Evolutionary conservation across 225 moss, liverwort and hornwort genomes (phyloP).

Genomic region (Physcomitrellopsis africana): DNA sequence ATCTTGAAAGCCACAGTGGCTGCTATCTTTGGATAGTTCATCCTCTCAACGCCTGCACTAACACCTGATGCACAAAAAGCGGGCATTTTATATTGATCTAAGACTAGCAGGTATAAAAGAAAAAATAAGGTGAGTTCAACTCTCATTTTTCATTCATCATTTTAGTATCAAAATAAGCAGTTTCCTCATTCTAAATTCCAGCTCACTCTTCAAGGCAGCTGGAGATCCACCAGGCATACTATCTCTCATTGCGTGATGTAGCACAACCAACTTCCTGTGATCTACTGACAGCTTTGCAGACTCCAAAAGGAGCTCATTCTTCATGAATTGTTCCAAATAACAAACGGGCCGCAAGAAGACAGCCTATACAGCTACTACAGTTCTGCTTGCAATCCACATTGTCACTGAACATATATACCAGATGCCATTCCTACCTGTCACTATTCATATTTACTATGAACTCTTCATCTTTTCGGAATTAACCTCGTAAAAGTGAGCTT

Average conservation of each 20-base stretch:
- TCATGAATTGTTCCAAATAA: not conserved
- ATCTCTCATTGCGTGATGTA: not conserved
- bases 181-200: slow-evolving; percentile 21
- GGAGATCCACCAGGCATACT: not conserved
- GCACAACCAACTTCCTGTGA: not conserved
- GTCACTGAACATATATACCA: not conserved
- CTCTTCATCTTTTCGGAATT: slow-evolving; percentile 28
- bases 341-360: not conserved
- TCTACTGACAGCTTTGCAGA: slow-evolving; percentile 2
- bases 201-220: not conserved
- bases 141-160: not conserved
- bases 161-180: slow-evolving; percentile 1
- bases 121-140: slow-evolving; percentile 10
- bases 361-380: not conserved
- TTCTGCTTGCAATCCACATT: not conserved
- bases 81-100: too few species aligned
- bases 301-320: not conserved
- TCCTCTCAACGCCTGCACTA: too few species aligned
- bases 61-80: too few species aligned
- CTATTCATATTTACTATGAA: slow-evolving; percentile 16
- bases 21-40: too few species aligned
- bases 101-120: not conserved
- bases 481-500: slow-evolving; percentile 29
- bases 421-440: not conserved
- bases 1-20: too few species aligned